These are phyloP conservation scores for Pichia scutulata DNA, from an alignment of 805 yeast genomes.

Conservation along the genomic window DNA sequence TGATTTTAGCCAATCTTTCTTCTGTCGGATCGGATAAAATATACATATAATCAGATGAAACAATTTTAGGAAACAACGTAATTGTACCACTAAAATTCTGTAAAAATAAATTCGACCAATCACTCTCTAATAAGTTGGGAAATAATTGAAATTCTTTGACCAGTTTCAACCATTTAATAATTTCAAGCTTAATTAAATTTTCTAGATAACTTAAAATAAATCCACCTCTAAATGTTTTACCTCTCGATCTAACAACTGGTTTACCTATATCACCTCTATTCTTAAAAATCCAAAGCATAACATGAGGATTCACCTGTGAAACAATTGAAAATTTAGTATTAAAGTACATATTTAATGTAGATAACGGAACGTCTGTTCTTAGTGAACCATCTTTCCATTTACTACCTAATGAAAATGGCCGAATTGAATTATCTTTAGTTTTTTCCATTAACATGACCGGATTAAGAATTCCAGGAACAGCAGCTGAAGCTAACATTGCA, in stretches of 20 bases:
- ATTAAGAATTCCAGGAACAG: constrained; percentile 75
- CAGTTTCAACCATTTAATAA: constrained; percentile 68
- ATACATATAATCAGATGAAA: constrained; percentile 49
- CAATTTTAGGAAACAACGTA: constrained; percentile 67
- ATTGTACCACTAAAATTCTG: constrained; percentile 70
- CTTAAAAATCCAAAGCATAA: constrained; percentile 65
- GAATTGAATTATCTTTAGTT: constrained; percentile 30
- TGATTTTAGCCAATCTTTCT: constrained; percentile 45
- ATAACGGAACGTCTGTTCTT: constrained; percentile 72
- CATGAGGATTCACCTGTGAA: constrained; percentile 79
- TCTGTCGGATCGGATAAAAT: constrained; percentile 64
- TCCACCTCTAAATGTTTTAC: constrained; percentile 65
- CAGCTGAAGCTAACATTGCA: constrained; percentile 65
- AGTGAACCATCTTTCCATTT: constrained; percentile 77
- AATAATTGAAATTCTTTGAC: constrained; percentile 56
- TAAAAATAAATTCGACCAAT: constrained; percentile 72
- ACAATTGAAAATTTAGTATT: constrained; percentile 72
- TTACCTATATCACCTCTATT: constrained; percentile 77
- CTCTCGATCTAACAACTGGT: constrained; percentile 56
- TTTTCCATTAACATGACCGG: constrained; percentile 75
- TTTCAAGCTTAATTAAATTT: constrained; percentile 62
- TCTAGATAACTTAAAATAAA: constrained; percentile 67
- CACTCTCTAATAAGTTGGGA: constrained; percentile 65
- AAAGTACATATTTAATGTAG: constrained; percentile 63
- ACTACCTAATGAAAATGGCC: constrained; percentile 66